These are phyloP conservation scores for Cenchrus purpureus DNA, from an alignment of 176 grass and related monocot species.

Conservation along the genomic window DNA sequence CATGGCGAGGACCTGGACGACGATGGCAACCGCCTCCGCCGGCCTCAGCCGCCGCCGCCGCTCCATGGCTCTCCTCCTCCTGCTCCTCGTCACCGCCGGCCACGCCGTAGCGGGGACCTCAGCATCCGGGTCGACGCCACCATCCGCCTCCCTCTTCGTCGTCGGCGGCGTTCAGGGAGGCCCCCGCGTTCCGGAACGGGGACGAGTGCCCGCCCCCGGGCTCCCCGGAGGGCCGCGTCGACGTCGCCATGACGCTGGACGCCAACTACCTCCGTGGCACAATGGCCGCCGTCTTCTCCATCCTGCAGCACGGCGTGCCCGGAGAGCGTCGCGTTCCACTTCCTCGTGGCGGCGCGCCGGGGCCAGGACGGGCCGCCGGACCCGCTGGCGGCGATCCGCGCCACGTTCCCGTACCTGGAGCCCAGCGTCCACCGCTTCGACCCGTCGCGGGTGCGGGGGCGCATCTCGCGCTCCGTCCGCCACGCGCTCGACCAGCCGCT, in stretches of 20 bases:
- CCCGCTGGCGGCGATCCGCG: constrained; percentile 53
- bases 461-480: constrained; percentile 85
- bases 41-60: too few species aligned
- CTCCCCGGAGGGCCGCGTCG: constrained; percentile 39
- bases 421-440: constrained; percentile 72
- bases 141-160: constrained; percentile 42
- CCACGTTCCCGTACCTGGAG: constrained; percentile 79
- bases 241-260: constrained; percentile 94
- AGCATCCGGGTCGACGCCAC: constrained; percentile 62
- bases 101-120: too few species aligned
- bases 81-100: not conserved
- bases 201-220: constrained; percentile 47
- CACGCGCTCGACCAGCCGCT: constrained; percentile 91
- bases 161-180: constrained; percentile 48
- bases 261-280: constrained; percentile 90
- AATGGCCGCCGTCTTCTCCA: constrained; percentile 86
- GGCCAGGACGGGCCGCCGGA: not conserved
- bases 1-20: constrained; percentile 7
- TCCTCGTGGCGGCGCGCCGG: constrained; percentile 49
- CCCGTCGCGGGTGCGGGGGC: constrained; percentile 58
- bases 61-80: too few species aligned
- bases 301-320: constrained; percentile 89
- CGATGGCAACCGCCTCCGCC: not conserved
- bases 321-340: constrained; percentile 78
- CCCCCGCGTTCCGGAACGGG: constrained; percentile 72